Percentiles rank a stretch among this genome's conserved stretches.
phyloP scores from a whole-genome alignment of 345 rosid species.

The Acer yangbiense region DNA sequence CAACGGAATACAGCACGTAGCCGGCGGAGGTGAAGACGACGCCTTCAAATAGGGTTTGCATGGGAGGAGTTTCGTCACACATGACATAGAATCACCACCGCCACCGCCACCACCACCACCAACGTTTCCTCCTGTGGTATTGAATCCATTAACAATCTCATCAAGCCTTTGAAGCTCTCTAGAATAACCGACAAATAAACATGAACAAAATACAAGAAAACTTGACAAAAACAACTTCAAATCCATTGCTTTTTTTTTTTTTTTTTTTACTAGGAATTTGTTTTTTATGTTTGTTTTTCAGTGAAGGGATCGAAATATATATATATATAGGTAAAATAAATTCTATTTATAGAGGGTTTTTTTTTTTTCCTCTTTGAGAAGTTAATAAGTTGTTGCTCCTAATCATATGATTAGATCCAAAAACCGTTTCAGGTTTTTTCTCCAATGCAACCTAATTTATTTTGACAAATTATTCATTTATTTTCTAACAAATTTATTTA shows the following conservation, averaged over 20 bases:
- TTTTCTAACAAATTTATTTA: too few species aligned
- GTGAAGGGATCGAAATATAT: too few species aligned
- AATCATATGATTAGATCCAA: not conserved
- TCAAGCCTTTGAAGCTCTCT: not conserved
- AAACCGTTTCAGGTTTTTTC: not conserved
- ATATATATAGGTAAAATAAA: not conserved
- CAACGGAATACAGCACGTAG: slow-evolving; percentile 55
- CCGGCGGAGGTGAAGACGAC: slow-evolving; percentile 32
- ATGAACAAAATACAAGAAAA: slow-evolving; percentile 12
- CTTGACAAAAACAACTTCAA: not conserved
- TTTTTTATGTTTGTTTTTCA: not conserved
- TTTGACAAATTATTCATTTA: too few species aligned
- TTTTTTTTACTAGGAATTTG: too few species aligned
- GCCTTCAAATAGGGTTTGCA: slow-evolving; percentile 41
- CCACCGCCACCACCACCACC: not conserved
- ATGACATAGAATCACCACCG: slow-evolving; percentile 13
- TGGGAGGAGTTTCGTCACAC: slow-evolving; percentile 46
- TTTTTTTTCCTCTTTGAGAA: not conserved
- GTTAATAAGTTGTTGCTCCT: not conserved
- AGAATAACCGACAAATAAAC: not conserved
- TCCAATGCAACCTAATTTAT: not conserved
- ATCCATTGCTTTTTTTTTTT: slow-evolving; percentile 7
- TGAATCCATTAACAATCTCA: not conserved
- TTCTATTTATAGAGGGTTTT: not conserved
- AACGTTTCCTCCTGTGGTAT: not conserved